Base-by-base conservation (phyloP, 208 protist genomes). In the Trypanosoma congolense region DNA sequence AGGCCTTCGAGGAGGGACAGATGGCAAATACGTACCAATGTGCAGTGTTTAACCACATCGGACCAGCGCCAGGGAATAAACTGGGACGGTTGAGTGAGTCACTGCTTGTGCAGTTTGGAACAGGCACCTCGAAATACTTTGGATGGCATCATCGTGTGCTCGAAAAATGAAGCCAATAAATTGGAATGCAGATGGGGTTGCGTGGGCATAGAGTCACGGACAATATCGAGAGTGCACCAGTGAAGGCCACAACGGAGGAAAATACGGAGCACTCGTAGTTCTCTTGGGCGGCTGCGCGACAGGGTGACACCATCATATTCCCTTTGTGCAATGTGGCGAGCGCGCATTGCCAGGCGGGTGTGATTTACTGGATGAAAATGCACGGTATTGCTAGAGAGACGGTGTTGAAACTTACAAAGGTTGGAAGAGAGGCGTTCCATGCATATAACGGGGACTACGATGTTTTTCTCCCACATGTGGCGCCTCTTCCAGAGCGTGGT, bases 381-480 rank as follows among this genome's bases (percentile, higher is more conserved):
- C 42, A 46, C 21, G 42, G 42, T 24, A 9, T 19, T 9, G 42
- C 5, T 9, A 51, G 22, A 0, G 24, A 51, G 8, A 24, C 8
- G 10, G 46, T 24, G 30, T 30, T 51, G 21, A 24, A 24, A 26
- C 9, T 22, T 6, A 19, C 26, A 0, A 51, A 51, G 25, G 30
- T 26, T 26, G 22, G 10, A 0, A 10, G 10, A 22, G 10, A 9
- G 14, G 46, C 46, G 10, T 12, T 22, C 8, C 6, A 51, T 12
- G 46, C 46, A 26, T 51, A 31, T 51, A 31, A 51, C 4, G 25
- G 25, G 10, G 22, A 19, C 46, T 51, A 51, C 6, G 21, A 33
- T n/a, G 9, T 12, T 8, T 24, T n/a, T n/a, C n/a, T n/a, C n/a
- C n/a, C n/a, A n/a, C n/a, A n/a, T n/a, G n/a, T n/a, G n/a, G n/a